Conservation (phyloP, 2,329 filamentous ascomycete species). For the Sphaerulina populicola region DNA sequence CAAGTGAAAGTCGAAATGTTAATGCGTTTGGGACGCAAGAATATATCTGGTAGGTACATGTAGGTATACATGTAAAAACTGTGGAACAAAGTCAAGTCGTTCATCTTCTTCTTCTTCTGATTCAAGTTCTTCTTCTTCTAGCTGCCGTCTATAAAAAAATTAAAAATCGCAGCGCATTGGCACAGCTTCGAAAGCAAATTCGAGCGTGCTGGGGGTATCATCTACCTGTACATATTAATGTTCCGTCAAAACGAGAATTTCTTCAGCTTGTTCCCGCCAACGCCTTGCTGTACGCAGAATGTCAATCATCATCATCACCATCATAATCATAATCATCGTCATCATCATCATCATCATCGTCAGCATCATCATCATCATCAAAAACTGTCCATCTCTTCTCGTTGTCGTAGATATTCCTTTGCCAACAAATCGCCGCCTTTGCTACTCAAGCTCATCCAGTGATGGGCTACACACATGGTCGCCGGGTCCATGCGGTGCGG, state of each 20-base stretch:
- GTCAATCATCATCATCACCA: too few species aligned
- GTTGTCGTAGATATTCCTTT: constrained; percentile 68
- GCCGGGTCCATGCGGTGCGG: constrained; percentile 66
- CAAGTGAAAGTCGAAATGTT: too few species aligned
- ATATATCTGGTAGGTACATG: too few species aligned
- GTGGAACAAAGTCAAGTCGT: too few species aligned
- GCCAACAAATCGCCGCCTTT: constrained; percentile 80
- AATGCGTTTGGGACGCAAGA: too few species aligned
- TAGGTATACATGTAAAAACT: too few species aligned
- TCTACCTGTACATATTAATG: constrained; percentile 7
- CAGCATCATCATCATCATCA: constrained; percentile 3
- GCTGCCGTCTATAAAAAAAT: background rate
- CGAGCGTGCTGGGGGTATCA: constrained; percentile 2
- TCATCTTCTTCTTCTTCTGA: too few species aligned
- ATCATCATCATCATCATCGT: background rate
- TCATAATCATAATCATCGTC: too few species aligned
- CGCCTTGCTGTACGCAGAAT: constrained; percentile 5
- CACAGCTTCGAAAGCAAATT: background rate
- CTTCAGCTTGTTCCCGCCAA: background rate
- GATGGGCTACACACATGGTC: constrained; percentile 86
- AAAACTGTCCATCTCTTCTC: constrained; percentile 51
- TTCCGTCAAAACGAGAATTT: background rate
- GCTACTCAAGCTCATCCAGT: constrained; percentile 92
- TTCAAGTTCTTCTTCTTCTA: background rate
- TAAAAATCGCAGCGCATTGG: background rate